phyloP scores from a whole-genome alignment of 768 basidiomycete genomes.

The Tremella mesenterica region DNA sequence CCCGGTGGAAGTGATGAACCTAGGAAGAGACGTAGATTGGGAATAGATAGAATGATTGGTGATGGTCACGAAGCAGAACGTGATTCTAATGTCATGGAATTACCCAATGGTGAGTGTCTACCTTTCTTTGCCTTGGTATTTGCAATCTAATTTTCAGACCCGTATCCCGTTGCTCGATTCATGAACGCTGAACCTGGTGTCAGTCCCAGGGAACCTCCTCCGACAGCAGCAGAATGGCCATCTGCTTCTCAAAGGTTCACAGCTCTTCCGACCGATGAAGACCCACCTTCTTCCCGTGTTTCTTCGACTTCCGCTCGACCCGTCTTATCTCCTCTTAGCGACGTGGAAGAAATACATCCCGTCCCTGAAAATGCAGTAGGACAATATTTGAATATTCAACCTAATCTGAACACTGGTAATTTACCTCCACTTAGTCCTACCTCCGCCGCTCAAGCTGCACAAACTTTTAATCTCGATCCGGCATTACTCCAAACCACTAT shows the following conservation, averaged over 20 bases:
- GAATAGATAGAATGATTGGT: slow-evolving; percentile 39
- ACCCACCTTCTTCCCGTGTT: slow-evolving; percentile 6
- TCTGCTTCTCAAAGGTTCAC: slow-evolving; percentile 27
- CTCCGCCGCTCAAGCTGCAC: slow-evolving; percentile 20
- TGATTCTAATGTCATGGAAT: slow-evolving; percentile 25
- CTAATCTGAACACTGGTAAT: background rate
- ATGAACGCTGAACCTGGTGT: background rate
- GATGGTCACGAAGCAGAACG: slow-evolving; percentile 22
- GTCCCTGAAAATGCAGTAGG: no score
- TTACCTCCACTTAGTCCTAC: slow-evolving; percentile 14
- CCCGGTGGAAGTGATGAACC: slow-evolving; percentile 14
- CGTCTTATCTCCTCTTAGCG: no score
- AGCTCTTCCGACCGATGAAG: slow-evolving; percentile 26
- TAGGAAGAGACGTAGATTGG: slow-evolving; percentile 33
- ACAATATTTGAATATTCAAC: slow-evolving; percentile 3
- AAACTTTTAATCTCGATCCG: slow-evolving; percentile 37
- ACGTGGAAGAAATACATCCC: background rate
- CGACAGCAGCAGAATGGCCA: background rate
- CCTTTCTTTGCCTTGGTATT: background rate
- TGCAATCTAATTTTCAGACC: background rate
- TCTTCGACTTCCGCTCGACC: background rate
- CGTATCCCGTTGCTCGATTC: slow-evolving; percentile 3
- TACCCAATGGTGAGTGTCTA: slow-evolving; percentile 25
- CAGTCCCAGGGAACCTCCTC: background rate
- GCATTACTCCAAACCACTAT: slow-evolving; percentile 37